Evolutionary conservation across 2,329 filamentous ascomycete species (phyloP).

Genomic region (Periconia sp.): DNA sequence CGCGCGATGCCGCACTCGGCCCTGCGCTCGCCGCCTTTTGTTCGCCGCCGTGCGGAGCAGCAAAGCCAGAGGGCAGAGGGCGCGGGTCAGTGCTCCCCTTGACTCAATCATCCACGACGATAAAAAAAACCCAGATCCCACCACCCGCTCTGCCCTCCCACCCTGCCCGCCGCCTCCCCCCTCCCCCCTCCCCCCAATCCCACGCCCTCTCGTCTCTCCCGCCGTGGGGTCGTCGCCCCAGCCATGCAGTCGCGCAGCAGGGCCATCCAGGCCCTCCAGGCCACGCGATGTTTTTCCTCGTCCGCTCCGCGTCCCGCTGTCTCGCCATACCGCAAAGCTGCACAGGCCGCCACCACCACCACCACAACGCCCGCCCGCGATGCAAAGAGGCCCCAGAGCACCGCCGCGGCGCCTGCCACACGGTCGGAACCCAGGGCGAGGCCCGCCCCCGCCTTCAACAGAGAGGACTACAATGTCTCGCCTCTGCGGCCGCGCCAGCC

Average conservation of each 20-base stretch:
- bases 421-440: constrained; percentile 40
- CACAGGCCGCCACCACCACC: constrained; percentile 38
- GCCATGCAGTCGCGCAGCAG: constrained; percentile 43
- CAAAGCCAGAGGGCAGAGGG: not conserved
- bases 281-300: constrained; percentile 53
- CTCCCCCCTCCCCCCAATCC: constrained; percentile 14
- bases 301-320: constrained; percentile 48
- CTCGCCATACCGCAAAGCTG: constrained; percentile 51
- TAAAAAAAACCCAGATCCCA: constrained; percentile 13
- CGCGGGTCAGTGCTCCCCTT: constrained; percentile 9
- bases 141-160: no score
- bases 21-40: constrained; percentile 1
- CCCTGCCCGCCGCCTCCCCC: constrained; percentile 4
- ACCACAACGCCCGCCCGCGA: constrained; percentile 46
- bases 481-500: constrained; percentile 54
- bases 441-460: constrained; percentile 58
- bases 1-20: no score
- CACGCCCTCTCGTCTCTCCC: constrained; percentile 20
- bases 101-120: constrained; percentile 20
- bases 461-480: constrained; percentile 53
- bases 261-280: constrained; percentile 43
- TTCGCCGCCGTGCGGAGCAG: constrained; percentile 1
- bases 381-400: constrained; percentile 51
- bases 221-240: constrained; percentile 12
- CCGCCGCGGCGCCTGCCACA: constrained; percentile 46